phyloP scores from a whole-genome alignment of 148 eudicot species.

The Camellia granthamiana region DNA sequence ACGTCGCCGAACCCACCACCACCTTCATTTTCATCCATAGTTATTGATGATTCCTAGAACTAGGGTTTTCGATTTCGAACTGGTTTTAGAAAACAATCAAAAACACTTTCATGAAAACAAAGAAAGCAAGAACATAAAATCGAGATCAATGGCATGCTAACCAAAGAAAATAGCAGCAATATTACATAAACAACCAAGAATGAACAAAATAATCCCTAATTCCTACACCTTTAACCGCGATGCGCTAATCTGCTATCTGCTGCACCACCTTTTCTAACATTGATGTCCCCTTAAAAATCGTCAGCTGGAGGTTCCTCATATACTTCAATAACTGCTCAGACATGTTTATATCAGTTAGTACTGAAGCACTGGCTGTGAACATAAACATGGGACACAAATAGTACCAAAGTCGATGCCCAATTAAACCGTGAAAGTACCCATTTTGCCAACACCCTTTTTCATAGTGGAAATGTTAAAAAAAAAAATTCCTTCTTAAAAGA shows the following conservation, averaged over 20 bases:
- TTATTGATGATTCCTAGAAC: neutral
- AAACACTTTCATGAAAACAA: neutral
- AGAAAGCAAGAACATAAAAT: neutral
- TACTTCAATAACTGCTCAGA: no score
- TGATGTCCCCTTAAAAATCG: no score
- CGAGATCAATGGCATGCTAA: neutral
- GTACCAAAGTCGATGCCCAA: no score
- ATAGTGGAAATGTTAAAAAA: no score
- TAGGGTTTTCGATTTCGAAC: neutral
- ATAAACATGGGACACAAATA: no score
- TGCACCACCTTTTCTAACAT: slow-evolving; percentile 44
- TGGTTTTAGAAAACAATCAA: neutral
- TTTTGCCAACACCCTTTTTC: no score
- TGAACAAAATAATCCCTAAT: neutral
- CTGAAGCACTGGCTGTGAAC: no score
- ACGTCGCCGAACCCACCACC: slow-evolving; percentile 20
- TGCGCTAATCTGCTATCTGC: slow-evolving; percentile 16
- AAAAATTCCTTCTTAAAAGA: no score
- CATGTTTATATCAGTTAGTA: no score
- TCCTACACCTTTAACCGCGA: neutral
- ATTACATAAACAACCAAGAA: neutral
- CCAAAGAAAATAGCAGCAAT: neutral
- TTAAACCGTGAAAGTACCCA: no score
- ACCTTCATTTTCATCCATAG: slow-evolving; percentile 57
- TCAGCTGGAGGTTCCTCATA: no score